A percentile compares a stretch with the other conserved stretches of the same genome.
phyloP scores from a whole-genome alignment of 306 rosid species.

The Mimosa pudica region DNA sequence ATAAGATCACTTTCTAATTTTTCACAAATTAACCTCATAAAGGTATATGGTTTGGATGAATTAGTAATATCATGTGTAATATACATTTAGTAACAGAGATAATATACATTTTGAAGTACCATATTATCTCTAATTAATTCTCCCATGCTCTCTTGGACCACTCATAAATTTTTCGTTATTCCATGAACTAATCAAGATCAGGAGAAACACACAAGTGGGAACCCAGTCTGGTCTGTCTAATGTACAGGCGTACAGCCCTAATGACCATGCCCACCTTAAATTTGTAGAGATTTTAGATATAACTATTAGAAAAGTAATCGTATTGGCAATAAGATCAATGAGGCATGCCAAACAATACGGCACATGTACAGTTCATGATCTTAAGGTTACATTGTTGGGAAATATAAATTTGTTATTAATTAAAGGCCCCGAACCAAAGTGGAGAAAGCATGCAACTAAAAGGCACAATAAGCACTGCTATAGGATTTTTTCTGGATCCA shows the following conservation, averaged over 20 bases:
- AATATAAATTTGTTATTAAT: conserved; percentile 49
- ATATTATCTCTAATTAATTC: no score
- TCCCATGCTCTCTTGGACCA: no score
- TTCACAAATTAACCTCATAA: no score
- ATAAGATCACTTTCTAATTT: no score
- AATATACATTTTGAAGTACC: no score
- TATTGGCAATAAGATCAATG: conserved; percentile 10
- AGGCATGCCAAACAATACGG: conserved; percentile 30
- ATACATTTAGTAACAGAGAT: no score
- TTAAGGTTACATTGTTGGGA: conserved; percentile 38
- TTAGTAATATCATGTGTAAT: no score
- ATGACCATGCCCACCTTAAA: conserved; percentile 45
- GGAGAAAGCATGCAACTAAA: conserved; percentile 21
- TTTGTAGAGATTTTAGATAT: conserved; percentile 43
- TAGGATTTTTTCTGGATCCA: background rate
- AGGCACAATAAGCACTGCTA: conserved; percentile 15
- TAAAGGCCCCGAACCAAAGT: conserved; percentile 41
- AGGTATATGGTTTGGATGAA: no score
- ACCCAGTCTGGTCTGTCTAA: no score
- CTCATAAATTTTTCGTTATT: no score
- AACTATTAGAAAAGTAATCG: conserved; percentile 36
- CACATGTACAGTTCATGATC: conserved; percentile 30
- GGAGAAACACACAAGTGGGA: no score
- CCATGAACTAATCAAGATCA: no score
- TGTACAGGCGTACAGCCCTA: background rate